Percentiles rank a stretch among this genome's conserved stretches.
These are phyloP conservation scores for Exobasidium rhododendri DNA, from an alignment of 1,284 basidiomycete species.

Conservation along the genomic window DNA sequence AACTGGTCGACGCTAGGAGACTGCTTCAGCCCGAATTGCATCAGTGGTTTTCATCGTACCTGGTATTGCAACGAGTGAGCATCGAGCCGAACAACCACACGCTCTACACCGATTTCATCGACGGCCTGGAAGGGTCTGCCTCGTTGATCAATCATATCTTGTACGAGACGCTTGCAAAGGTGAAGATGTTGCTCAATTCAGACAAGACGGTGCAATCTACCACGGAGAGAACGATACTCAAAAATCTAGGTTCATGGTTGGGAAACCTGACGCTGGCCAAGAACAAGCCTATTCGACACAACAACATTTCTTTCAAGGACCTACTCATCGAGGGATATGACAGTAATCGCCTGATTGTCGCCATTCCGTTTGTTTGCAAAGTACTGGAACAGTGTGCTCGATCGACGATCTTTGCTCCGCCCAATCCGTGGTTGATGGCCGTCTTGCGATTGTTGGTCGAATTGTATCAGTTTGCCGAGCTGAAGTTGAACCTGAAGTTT, in stretches of 20 bases:
- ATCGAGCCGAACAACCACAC: slow-evolving; percentile 96
- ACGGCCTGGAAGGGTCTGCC: slow-evolving; percentile 62
- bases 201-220: slow-evolving; percentile 83
- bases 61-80: slow-evolving; percentile 91
- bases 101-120: slow-evolving; percentile 88
- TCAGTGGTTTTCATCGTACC: slow-evolving; percentile 94
- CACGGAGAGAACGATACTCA: slow-evolving; percentile 77
- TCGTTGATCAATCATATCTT: slow-evolving; percentile 64
- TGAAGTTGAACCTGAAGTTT: slow-evolving; percentile 96
- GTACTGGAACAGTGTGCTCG: slow-evolving; percentile 84
- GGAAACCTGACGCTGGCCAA: slow-evolving; percentile 88
- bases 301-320: slow-evolving; percentile 93
- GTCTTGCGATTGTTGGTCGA: slow-evolving; percentile 87
- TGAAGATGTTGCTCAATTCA: slow-evolving; percentile 87
- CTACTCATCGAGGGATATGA: slow-evolving; percentile 93
- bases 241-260: slow-evolving; percentile 94
- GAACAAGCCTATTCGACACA: slow-evolving; percentile 86
- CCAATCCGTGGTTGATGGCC: slow-evolving; percentile 98
- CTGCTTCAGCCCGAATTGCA: slow-evolving; percentile 42
- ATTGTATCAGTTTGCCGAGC: slow-evolving; percentile 91
- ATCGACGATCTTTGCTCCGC: slow-evolving; percentile 87
- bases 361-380: slow-evolving; percentile 98
- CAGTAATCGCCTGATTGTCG: slow-evolving; percentile 82
- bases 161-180: slow-evolving; percentile 75
- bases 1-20: slow-evolving; percentile 47